phyloP scores from a whole-genome alignment of 331 rosid genomes.

The Rhamnella rubrinervis region DNA sequence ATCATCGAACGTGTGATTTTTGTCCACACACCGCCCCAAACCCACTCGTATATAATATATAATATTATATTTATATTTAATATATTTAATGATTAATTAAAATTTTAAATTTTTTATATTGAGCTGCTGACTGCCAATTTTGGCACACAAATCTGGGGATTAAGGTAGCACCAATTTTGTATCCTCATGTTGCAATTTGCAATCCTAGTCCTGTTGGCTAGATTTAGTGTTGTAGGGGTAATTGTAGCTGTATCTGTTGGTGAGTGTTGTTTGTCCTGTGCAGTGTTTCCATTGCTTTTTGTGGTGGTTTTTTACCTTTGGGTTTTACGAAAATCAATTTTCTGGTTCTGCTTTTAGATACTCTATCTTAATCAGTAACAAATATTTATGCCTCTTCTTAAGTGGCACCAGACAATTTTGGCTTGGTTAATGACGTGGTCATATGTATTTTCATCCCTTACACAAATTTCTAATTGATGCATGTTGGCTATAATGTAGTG shows the following conservation, averaged over 20 bases:
- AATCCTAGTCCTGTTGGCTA: background rate
- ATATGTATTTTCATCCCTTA: background rate
- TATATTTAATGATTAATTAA: too few species aligned
- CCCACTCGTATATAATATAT: too few species aligned
- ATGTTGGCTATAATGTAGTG: slow-evolving; percentile 46
- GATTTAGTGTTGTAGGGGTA: background rate
- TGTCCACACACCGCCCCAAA: too few species aligned
- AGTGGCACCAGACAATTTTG: background rate
- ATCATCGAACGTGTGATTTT: too few species aligned
- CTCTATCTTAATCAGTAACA: background rate
- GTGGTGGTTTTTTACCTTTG: background rate
- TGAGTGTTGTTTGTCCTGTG: background rate
- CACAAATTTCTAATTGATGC: slow-evolving; percentile 7
- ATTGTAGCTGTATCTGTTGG: background rate
- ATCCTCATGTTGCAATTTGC: background rate
- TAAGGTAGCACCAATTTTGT: slow-evolving; percentile 47
- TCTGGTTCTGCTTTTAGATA: too few species aligned
- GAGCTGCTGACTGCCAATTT: slow-evolving; percentile 98
- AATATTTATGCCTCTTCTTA: background rate
- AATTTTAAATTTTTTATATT: too few species aligned
- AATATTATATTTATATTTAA: too few species aligned
- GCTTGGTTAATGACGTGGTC: background rate
- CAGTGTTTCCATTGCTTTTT: background rate
- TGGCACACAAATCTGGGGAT: slow-evolving; percentile 95
- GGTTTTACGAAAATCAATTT: background rate